Evolutionary conservation across 441 rosid genomes (phyloP).

Genomic region (Syzygium malaccense): DNA sequence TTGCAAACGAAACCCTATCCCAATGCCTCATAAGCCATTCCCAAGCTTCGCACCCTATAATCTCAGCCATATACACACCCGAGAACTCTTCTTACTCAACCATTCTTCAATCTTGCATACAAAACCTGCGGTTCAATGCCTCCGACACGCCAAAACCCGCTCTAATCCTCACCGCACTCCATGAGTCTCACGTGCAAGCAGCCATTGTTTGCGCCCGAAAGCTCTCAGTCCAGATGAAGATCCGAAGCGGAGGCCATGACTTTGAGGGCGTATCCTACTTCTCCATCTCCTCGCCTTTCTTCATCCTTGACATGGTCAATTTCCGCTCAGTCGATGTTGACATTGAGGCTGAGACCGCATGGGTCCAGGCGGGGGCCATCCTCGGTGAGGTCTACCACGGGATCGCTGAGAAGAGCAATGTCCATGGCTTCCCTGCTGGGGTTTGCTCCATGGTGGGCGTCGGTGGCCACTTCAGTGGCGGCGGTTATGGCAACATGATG

Average conservation of each 20-base stretch:
- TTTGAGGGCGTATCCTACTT: constrained; percentile 17
- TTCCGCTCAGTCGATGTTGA: constrained; percentile 25
- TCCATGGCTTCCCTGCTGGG: constrained; percentile 32
- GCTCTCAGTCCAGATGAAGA: neutral
- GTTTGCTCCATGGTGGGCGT: constrained; percentile 37
- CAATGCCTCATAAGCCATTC: constrained; percentile 20
- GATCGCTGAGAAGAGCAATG: constrained; percentile 17
- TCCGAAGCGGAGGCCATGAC: constrained; percentile 13
- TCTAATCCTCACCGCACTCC: neutral
- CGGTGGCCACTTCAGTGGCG: constrained; percentile 35
- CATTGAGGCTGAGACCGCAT: constrained; percentile 9
- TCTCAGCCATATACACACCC: constrained; percentile 10
- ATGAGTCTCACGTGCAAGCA: constrained; percentile 4
- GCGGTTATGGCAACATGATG: constrained; percentile 41
- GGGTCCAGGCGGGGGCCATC: constrained; percentile 36
- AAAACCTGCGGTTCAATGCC: constrained; percentile 23
- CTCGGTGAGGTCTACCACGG: constrained; percentile 34
- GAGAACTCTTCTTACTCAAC: constrained; percentile 20
- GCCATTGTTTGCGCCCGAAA: neutral
- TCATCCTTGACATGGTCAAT: constrained; percentile 35
- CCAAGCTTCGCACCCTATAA: constrained; percentile 17
- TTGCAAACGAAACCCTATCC: constrained; percentile 9
- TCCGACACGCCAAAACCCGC: neutral
- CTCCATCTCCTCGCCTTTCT: constrained; percentile 19
- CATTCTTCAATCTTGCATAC: constrained; percentile 23